Conservation (phyloP, 2,329 filamentous ascomycete species). For the Alternaria gaisen region DNA sequence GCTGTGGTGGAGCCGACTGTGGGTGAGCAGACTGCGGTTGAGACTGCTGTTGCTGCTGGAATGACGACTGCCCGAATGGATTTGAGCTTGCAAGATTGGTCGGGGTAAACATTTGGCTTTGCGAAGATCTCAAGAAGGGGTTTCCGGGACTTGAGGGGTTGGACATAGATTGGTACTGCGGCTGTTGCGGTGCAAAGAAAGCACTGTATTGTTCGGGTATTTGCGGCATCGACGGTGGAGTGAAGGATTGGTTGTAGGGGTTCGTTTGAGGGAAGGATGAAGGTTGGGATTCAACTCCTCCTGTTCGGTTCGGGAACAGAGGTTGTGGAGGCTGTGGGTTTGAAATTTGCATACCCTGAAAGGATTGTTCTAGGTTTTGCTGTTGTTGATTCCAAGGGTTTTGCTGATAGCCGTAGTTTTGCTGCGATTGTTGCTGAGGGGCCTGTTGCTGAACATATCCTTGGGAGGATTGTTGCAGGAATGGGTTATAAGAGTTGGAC, state of each 20-base stretch:
- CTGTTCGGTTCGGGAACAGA: conserved; percentile 79
- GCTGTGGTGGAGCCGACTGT: conserved; percentile 23
- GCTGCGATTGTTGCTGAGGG: conserved; percentile 14
- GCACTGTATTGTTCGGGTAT: conserved; percentile 51
- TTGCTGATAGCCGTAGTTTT: conserved; percentile 24
- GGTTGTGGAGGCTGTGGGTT: conserved; percentile 26
- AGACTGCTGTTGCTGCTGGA: conserved; percentile 32
- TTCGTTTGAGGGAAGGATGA: conserved; percentile 50
- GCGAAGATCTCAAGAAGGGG: conserved; percentile 55
- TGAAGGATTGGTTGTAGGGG: conserved; percentile 53
- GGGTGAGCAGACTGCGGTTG: conserved; percentile 26
- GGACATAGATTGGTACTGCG: conserved; percentile 51
- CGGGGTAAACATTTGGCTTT: conserved; percentile 55
- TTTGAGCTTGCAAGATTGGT: conserved; percentile 41
- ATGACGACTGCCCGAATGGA: conserved; percentile 49
- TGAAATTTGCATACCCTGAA: conserved; percentile 77
- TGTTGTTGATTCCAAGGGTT: conserved; percentile 39
- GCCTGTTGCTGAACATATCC: conserved; percentile 37
- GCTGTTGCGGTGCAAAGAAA: conserved; percentile 42
- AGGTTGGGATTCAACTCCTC: conserved; percentile 60
- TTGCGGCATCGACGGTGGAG: conserved; percentile 53
- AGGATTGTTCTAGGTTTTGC: conserved; percentile 68
- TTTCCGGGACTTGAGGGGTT: conserved; percentile 51
- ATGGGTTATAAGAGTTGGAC: conserved; percentile 72
- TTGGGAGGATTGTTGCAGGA: conserved; percentile 59